Evolutionary conservation across 352 stramenopile genomes (phyloP), one percentile per base, ranked within the genome.

Genomic region (Globisporangium megalacanthum): DNA sequence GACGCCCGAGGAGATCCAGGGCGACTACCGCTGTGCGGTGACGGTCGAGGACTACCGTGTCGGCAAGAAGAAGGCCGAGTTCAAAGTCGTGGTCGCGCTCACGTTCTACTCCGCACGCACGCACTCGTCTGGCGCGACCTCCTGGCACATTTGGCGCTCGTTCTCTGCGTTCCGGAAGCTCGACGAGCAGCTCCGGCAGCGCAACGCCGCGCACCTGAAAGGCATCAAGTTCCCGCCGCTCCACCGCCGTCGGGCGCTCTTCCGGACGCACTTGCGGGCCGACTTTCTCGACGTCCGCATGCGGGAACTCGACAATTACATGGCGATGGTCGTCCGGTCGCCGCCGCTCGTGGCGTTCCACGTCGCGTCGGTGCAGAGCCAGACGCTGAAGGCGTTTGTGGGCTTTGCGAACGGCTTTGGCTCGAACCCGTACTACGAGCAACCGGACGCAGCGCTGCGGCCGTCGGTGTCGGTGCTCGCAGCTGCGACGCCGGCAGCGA

Each of bases 211-310:
- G 49, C 79, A 89, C 36, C 69, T 93, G 58, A 93, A 93, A 45
- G 83, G 83, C 48, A 85, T 93, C 68, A 89, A 93, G 68, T 93
- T 93, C 62, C 83, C 83, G 39, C 77, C 80, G 22, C 67, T 91
- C 35, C 79, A 93, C 65, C 79, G 83, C 1, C 79, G 81, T 6
- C 75, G 73, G 37, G 75, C 72, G 49, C 57, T 93, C 6, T 91
- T 93, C 59, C 79, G 83, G 42, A 68, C 68, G 44, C 70, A 91
- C 49, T 73, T 89, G 36, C 80, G 69, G 58, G 61, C 72, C 37
- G 75, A 88, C 46, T 93, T 93, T 51, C 52, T 93, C 0, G 80
- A 83, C 13, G 63, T 60, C 17, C 65, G 83, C 50, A 79, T 75
- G 46, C 64, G 75, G 29, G 83, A 93, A 58, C 75, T 93, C 20